These are phyloP conservation scores for Aspergillus aculeatus DNA, from an alignment of 2,329 filamentous ascomycete species.

Conservation along the genomic window DNA sequence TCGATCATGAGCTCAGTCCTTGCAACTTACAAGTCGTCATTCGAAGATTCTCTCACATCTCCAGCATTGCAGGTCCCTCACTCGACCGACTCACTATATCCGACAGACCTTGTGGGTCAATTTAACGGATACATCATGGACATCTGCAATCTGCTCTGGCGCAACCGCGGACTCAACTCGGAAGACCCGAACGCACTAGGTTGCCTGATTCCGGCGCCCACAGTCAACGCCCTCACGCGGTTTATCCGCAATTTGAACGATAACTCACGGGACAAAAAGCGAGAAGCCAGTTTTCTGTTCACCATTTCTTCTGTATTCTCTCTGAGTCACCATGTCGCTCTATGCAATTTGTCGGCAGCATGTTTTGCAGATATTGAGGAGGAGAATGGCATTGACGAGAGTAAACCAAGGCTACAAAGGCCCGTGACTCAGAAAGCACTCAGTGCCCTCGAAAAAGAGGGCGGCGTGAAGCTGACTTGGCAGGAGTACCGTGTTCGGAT, in stretches of 20 bases:
- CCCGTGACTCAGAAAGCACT: constrained; percentile 71
- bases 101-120: constrained; percentile 60
- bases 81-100: constrained; percentile 46
- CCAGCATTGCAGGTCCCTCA: constrained; percentile 34
- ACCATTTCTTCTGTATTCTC: constrained; percentile 46
- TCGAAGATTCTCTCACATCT: constrained; percentile 61
- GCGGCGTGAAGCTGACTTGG: constrained; percentile 68
- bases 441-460: constrained; percentile 59
- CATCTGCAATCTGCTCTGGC: constrained; percentile 80
- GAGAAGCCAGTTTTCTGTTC: constrained; percentile 32
- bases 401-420: constrained; percentile 29
- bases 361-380: constrained; percentile 52
- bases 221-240: constrained; percentile 44
- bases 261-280: constrained; percentile 30
- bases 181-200: constrained; percentile 61
- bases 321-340: constrained; percentile 47
- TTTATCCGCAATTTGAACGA: constrained; percentile 44
- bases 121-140: constrained; percentile 89
- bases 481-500: constrained; percentile 74
- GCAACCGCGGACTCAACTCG: constrained; percentile 66
- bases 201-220: constrained; percentile 49
- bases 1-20: constrained; percentile 70
- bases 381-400: constrained; percentile 32
- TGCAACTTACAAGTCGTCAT: constrained; percentile 69
- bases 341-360: constrained; percentile 48